Percentiles rank a stretch among this genome's conserved stretches.
These are phyloP conservation scores for Agapanthus africanus DNA, from an alignment of 106 monocot species.

Conservation along the genomic window DNA sequence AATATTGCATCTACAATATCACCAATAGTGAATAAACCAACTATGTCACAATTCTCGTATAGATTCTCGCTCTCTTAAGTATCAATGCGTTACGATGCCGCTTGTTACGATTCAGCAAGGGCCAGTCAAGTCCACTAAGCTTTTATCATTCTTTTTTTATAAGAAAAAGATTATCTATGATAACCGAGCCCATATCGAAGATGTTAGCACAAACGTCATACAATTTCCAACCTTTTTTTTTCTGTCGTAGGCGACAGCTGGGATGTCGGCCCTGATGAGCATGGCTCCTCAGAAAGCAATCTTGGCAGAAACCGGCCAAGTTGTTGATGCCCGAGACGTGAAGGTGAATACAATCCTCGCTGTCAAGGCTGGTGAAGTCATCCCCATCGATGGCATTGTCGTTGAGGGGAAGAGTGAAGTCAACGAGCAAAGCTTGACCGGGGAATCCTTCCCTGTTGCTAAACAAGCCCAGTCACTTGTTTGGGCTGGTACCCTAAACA, in stretches of 20 bases:
- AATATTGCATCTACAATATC: too few relatives aligned
- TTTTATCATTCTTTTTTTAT: too few relatives aligned
- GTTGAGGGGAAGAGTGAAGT: conserved; percentile 77
- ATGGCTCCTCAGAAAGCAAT: conserved; percentile 91
- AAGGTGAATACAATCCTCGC: conserved; percentile 56
- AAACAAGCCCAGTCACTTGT: conserved; percentile 68
- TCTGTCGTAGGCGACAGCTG: conserved; percentile 49
- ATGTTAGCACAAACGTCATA: too few relatives aligned
- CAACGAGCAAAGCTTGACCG: conserved; percentile 78
- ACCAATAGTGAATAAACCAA: too few relatives aligned
- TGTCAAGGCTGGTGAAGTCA: conserved; percentile 88
- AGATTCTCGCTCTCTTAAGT: too few relatives aligned
- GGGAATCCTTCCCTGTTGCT: conserved; percentile 82
- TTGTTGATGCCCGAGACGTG: conserved; percentile 57
- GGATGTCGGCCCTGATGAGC: conserved; percentile 84
- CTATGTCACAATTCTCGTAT: too few relatives aligned
- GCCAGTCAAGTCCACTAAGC: too few relatives aligned
- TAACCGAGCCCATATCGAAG: too few relatives aligned
- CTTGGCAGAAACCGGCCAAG: conserved; percentile 54
- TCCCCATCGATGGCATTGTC: conserved; percentile 87
- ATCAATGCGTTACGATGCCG: too few relatives aligned
- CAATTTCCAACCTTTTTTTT: background rate
- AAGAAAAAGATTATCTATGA: too few relatives aligned
- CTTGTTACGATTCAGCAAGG: too few relatives aligned
- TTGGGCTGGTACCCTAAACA: conserved; percentile 91